These are phyloP conservation scores for Torrubiella hemipterigena DNA, from an alignment of 2,329 filamentous ascomycete genomes.

Conservation along the genomic window DNA sequence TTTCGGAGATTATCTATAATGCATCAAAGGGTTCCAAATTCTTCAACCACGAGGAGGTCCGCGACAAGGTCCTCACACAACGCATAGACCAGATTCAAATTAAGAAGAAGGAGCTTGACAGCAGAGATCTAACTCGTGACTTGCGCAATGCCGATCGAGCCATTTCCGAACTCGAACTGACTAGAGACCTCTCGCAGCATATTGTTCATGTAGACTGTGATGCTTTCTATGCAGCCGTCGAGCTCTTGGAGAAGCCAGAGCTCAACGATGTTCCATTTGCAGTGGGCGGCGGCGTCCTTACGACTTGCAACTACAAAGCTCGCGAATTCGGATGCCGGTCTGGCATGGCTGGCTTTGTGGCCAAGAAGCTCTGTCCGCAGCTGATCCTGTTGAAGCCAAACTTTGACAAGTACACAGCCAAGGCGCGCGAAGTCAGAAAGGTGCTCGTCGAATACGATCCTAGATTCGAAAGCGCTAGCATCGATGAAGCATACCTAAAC, in stretches of 20 bases:
- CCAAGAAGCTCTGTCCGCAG: slow-evolving; percentile 83
- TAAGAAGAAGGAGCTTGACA: slow-evolving; percentile 65
- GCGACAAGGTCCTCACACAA: slow-evolving; percentile 69
- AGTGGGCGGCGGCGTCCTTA: slow-evolving; percentile 59
- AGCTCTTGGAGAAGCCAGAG: slow-evolving; percentile 73
- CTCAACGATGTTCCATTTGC: slow-evolving; percentile 81
- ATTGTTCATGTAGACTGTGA: slow-evolving; percentile 94
- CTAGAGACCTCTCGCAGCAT: slow-evolving; percentile 69
- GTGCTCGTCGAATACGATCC: slow-evolving; percentile 82
- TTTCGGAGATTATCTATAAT: slow-evolving; percentile 94
- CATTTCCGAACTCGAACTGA: slow-evolving; percentile 65
- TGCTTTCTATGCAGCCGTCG: slow-evolving; percentile 93
- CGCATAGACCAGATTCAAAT: slow-evolving; percentile 74
- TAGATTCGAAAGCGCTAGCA: slow-evolving; percentile 83
- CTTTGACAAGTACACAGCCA: slow-evolving; percentile 82
- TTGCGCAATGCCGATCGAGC: slow-evolving; percentile 68
- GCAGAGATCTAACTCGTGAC: slow-evolving; percentile 61
- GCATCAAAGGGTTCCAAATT: slow-evolving; percentile 94
- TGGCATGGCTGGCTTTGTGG: slow-evolving; percentile 94
- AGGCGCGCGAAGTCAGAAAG: slow-evolving; percentile 75
- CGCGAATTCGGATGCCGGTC: slow-evolving; percentile 83
- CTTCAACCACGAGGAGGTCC: slow-evolving; percentile 80
- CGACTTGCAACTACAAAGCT: slow-evolving; percentile 75
- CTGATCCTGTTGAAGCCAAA: slow-evolving; percentile 74
- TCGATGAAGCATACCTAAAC: slow-evolving; percentile 94